Evolutionary conservation across 257 asterid genomes (phyloP).

Genomic region (Verbascum thapsus): DNA sequence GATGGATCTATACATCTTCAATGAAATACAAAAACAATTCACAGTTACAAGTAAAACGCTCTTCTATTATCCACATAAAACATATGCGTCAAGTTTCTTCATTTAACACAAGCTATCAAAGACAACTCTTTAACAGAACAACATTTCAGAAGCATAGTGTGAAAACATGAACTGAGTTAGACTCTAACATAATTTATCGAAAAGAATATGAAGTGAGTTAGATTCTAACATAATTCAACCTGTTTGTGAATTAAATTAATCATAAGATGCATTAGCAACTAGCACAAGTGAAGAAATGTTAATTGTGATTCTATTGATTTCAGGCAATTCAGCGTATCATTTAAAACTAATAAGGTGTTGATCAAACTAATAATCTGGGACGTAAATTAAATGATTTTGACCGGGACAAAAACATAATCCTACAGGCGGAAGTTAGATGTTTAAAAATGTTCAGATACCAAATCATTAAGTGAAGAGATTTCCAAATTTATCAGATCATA

Average conservation of each 20-base stretch:
- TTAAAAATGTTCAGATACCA: conserved; percentile 5
- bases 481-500: background rate
- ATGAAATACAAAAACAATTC: background rate
- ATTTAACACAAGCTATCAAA: background rate
- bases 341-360: background rate
- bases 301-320: background rate
- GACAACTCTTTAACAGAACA: background rate
- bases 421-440: background rate
- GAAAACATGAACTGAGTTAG: too few species aligned
- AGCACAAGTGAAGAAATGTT: background rate
- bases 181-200: background rate
- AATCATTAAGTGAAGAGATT: background rate
- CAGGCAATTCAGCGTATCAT: background rate
- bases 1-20: background rate
- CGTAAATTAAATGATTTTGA: background rate
- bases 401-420: background rate
- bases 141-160: too few species aligned
- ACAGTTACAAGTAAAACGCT: background rate
- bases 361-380: background rate
- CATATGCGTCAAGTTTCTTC: background rate
- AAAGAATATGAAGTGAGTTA: background rate
- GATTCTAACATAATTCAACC: background rate
- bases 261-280: conserved; percentile 1
- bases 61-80: background rate
- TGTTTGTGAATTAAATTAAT: background rate